Base-by-base conservation (phyloP, 345 rosid genomes). In the Aquilaria sinensis region DNA sequence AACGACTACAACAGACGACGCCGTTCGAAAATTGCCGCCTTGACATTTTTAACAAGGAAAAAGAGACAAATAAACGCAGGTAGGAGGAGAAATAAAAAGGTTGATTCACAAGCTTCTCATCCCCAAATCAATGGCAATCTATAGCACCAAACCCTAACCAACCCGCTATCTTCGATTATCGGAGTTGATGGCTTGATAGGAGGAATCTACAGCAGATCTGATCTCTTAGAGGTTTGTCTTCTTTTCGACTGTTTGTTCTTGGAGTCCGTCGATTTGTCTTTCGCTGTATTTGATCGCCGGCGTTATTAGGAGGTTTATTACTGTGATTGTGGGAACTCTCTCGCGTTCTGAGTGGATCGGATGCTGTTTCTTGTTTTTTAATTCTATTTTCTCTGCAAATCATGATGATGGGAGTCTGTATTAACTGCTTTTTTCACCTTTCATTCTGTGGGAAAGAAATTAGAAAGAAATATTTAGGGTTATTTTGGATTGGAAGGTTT, bases 141-240 rank as follows among this genome's bases (percentile, higher is more conserved):
- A 56, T 29, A 53, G 47, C 63, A 61, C 65, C 61, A 63, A 81
- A 78, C 76, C 80, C 78, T 76, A 80, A 69, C 46, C 43, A 15
- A 52, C 53, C 13, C 29, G 14, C 5, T 32, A 23, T 49, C 16
- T 64, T 12, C 31, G 31, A 47, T 56, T 9, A n/a, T 33, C 3
- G 1, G 29, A 65, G 60, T 47, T 33, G 62, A 68, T 73, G 77
- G 31, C 58, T 16, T 71, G 71, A 74, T 74, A 63, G 53, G 13
- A 46, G 12, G 34, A 48, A 50, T 46, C 57, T 55, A 31, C 57
- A 5, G 43, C 43, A 64, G 77, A 72, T 80, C 81, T 70, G 73
- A 29, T 66, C 41, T 60, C 52, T 31, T 13, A 2, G 60, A 49
- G 78, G 82, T 71, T 14, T 15, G 69, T n/a, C 14, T 16, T 31